These are phyloP conservation scores for Epichloe festucae DNA, from an alignment of 2,329 filamentous ascomycete genomes.

Conservation along the genomic window DNA sequence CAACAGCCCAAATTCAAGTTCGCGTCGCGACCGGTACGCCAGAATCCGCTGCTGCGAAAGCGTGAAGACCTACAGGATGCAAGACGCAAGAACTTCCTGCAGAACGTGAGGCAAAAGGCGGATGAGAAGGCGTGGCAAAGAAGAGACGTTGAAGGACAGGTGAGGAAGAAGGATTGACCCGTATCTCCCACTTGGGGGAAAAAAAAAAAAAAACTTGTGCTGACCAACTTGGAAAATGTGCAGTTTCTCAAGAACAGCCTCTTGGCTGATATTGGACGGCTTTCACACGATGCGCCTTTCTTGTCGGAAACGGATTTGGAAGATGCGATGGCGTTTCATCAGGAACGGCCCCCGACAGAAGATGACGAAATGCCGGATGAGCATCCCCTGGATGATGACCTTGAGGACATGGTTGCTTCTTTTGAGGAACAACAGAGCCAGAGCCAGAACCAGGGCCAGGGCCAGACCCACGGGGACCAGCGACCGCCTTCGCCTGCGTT, in stretches of 20 bases:
- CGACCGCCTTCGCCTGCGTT: conserved; percentile 23
- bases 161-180: conserved; percentile 5
- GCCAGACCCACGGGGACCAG: conserved; percentile 9
- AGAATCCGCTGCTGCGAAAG: conserved; percentile 48
- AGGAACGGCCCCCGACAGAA: conserved; percentile 13
- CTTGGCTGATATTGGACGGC: conserved; percentile 18
- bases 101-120: conserved; percentile 47
- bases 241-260: conserved; percentile 25
- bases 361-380: conserved; percentile 40
- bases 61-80: conserved; percentile 51
- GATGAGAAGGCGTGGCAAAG: conserved; percentile 48
- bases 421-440: conserved; percentile 21
- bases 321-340: conserved; percentile 29
- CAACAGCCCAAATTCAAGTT: conserved; percentile 32
- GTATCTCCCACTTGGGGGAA: neutral
- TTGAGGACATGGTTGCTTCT: conserved; percentile 42
- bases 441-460: neutral
- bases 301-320: conserved; percentile 39
- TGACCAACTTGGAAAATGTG: neutral
- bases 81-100: conserved; percentile 55
- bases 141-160: conserved; percentile 48
- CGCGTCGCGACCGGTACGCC: conserved; percentile 41
- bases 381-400: conserved; percentile 39
- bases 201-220: neutral
- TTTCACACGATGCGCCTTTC: conserved; percentile 22